Conservation (phyloP, 345 rosid genomes). For the Dimocarpus longan region DNA sequence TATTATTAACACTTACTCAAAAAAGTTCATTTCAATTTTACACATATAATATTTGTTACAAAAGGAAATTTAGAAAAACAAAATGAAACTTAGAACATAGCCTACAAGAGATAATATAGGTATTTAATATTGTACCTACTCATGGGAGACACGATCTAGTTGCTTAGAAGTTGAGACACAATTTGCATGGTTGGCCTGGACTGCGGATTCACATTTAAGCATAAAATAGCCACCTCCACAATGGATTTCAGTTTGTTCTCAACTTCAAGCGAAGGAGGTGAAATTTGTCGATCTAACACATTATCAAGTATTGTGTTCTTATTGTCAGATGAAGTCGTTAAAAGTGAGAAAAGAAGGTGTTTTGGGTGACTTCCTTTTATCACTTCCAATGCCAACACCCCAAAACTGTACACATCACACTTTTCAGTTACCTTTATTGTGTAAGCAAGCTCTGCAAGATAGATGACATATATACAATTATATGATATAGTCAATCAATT, state of each 20-base stretch:
- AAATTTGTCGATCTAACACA: constrained; percentile 21
- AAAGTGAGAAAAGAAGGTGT: neutral
- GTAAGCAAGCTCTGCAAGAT: constrained; percentile 32
- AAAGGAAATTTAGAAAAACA: too few relatives aligned
- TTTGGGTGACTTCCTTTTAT: constrained; percentile 22
- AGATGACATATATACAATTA: neutral
- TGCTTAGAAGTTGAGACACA: neutral
- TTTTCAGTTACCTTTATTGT: constrained; percentile 15
- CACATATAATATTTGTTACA: too few relatives aligned
- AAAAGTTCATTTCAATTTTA: too few relatives aligned
- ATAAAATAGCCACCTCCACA: constrained; percentile 23
- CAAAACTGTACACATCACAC: constrained; percentile 28
- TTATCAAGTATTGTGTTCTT: neutral
- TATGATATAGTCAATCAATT: too few relatives aligned
- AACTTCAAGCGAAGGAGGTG: neutral
- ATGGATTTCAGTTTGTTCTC: constrained; percentile 12
- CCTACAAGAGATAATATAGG: too few relatives aligned
- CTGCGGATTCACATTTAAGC: constrained; percentile 33
- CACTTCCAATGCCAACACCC: constrained; percentile 23
- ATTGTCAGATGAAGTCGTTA: neutral
- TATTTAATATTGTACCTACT: too few relatives aligned
- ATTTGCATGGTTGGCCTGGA: constrained; percentile 39
- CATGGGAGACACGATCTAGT: too few relatives aligned
- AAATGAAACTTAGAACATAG: too few relatives aligned
- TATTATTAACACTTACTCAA: too few relatives aligned